A percentile compares a stretch with the other conserved stretches of the same genome.
Evolutionary conservation across 106 monocot species (phyloP).

Genomic region (Hemerocallis citrina): DNA sequence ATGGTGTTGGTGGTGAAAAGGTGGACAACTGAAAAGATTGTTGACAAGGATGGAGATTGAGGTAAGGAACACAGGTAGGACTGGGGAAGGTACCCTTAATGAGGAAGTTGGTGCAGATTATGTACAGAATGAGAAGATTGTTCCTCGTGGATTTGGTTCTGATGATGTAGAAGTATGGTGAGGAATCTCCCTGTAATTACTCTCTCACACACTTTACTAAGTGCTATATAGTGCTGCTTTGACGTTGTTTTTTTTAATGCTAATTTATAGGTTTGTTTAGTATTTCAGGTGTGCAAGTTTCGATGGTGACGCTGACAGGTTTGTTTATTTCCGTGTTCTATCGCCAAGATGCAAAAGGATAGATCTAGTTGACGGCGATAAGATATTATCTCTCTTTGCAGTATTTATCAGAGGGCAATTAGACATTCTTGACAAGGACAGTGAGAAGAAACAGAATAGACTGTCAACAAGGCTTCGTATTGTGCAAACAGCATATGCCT

Average conservation of each 20-base stretch:
- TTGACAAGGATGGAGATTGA: constrained; percentile 42
- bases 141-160: constrained; percentile 55
- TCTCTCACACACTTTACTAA: neutral
- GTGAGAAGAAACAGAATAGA: neutral
- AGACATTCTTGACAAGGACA: constrained; percentile 28
- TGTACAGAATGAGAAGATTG: constrained; percentile 88
- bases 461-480: constrained; percentile 50
- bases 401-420: constrained; percentile 81
- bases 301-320: constrained; percentile 91
- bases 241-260: constrained; percentile 5
- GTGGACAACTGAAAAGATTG: constrained; percentile 52
- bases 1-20: constrained; percentile 88
- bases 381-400: constrained; percentile 89
- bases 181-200: constrained; percentile 7
- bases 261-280: constrained; percentile 18
- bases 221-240: neutral
- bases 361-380: constrained; percentile 92
- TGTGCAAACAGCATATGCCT: constrained; percentile 92
- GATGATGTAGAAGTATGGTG: constrained; percentile 69
- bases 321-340: constrained; percentile 66
- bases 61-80: constrained; percentile 58
- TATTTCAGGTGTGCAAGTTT: constrained; percentile 90
- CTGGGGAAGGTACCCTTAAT: constrained; percentile 79
- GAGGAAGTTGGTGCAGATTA: constrained; percentile 83
- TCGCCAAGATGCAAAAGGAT: constrained; percentile 27